Evolutionary conservation across 2,329 filamentous ascomycete genomes (phyloP).

Genomic region (Penicillium capsulatum): DNA sequence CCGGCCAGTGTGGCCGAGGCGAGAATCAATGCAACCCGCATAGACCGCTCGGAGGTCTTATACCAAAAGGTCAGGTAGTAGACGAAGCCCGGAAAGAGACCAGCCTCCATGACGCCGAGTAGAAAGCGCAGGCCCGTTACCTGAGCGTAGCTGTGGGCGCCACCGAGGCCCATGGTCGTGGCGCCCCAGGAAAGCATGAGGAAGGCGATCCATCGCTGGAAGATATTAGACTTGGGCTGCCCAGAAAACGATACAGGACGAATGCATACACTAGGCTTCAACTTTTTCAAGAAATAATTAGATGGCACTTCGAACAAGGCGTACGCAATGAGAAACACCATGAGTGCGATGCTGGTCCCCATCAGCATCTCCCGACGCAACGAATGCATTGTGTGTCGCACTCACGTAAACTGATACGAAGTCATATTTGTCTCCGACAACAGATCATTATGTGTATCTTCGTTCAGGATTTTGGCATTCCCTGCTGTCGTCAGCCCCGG

Average conservation of each 20-base stretch:
- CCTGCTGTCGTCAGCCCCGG: constrained; percentile 24
- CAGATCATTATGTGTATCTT: constrained; percentile 57
- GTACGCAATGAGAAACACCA: constrained; percentile 49
- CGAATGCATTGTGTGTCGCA: background rate
- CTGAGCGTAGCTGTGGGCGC: constrained; percentile 40
- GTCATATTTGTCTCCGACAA: constrained; percentile 60
- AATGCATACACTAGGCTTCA: constrained; percentile 40
- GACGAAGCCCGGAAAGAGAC: constrained; percentile 49
- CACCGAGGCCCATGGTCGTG: constrained; percentile 48
- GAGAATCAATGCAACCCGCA: constrained; percentile 55
- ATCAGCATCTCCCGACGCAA: constrained; percentile 7
- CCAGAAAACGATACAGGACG: too few relatives aligned
- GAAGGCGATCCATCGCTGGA: constrained; percentile 47
- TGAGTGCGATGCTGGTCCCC: constrained; percentile 40
- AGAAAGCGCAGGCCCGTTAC: constrained; percentile 48
- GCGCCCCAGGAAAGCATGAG: constrained; percentile 50
- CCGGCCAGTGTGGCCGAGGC: constrained; percentile 54
- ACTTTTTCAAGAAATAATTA: constrained; percentile 49
- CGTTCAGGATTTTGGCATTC: constrained; percentile 64
- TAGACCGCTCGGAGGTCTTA: constrained; percentile 52
- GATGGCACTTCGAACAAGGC: constrained; percentile 50
- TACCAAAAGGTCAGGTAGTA: constrained; percentile 54
- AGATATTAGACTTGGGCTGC: background rate
- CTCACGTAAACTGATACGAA: constrained; percentile 55
- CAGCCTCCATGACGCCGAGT: constrained; percentile 50